These are phyloP conservation scores for Penicillium brasilianum DNA, from an alignment of 2,329 filamentous ascomycete species.

Conservation along the genomic window DNA sequence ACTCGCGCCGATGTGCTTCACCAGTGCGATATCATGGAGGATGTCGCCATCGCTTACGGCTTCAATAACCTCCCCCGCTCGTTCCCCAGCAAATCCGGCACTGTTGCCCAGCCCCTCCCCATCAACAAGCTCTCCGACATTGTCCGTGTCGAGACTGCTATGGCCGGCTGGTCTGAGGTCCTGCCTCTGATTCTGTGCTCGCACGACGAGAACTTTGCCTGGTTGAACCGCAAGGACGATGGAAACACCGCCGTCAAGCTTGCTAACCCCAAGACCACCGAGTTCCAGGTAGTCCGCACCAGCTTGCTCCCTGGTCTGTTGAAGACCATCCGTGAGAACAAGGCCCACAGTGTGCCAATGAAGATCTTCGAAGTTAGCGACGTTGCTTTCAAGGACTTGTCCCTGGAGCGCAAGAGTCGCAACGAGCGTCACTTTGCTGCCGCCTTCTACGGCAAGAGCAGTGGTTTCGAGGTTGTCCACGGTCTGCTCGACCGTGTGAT, in stretches of 20 bases:
- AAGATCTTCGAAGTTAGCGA: conserved; percentile 92
- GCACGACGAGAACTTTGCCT: conserved; percentile 96
- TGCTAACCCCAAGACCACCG: conserved; percentile 88
- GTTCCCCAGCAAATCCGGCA: conserved; percentile 83
- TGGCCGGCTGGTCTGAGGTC: conserved; percentile 95
- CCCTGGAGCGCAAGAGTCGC: conserved; percentile 79
- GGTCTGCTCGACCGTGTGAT: conserved; percentile 90
- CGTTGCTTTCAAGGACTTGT: conserved; percentile 86
- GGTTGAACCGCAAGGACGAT: conserved; percentile 89
- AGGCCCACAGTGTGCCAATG: conserved; percentile 83
- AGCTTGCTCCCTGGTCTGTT: conserved; percentile 83
- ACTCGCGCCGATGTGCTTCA: conserved; percentile 95
- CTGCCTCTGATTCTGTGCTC: conserved; percentile 96
- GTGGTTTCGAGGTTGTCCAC: conserved; percentile 94
- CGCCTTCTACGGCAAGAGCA: conserved; percentile 91
- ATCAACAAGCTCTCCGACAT: conserved; percentile 97
- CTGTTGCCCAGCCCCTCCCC: conserved; percentile 81
- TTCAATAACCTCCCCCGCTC: conserved; percentile 93
- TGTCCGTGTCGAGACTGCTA: conserved; percentile 83
- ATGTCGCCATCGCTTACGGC: conserved; percentile 93
- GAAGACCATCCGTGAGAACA: conserved; percentile 94
- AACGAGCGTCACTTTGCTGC: conserved; percentile 98
- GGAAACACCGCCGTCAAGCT: conserved; percentile 81
- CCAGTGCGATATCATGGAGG: conserved; percentile 98
- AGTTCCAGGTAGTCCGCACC: conserved; percentile 92